Evolutionary conservation across 805 yeast species (phyloP), one percentile per base, ranked within the genome.

Genomic region (Nakazawaea holstii): DNA sequence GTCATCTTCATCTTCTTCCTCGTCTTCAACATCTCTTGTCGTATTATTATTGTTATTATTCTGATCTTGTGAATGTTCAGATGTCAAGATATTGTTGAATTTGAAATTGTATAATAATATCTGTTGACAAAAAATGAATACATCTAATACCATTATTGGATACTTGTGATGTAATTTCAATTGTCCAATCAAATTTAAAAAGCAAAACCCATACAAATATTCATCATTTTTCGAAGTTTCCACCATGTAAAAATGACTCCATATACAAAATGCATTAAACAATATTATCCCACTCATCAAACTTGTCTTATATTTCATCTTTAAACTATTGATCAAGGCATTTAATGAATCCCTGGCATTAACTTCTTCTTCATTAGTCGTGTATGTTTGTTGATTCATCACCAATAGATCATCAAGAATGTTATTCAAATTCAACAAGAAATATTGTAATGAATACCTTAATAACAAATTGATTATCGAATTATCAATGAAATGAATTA

Each of bases 181-280:
- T 42, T 63, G 62, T 7, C 67, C 67, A 10, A 63, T 53, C 24
- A 63, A 45, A 43, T 60, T 56, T 41, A 63, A 52, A 41, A 61
- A 54, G 6, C 56, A 43, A 3, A 59, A 51, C 10, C 52, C 50
- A 44, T 56, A 53, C 2, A 39, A 42, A 43, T 55, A 61, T 32
- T 52, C 54, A n/a, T 30, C 42, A 11, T 35, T 10, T 24, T 32
- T 15, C 11, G 33, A 11, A 11, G n/a, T 13, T 17, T 14, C 20
- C 13, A 29, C 6, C 24, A 17, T 10, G 11, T 15, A 29, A 27
- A n/a, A 9, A 43, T 50, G 54, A 13, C 43, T 51, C 43, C 47
- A 15, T 17, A 52, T 36, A 24, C 39, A 42, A 20, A 52, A 9
- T 24, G 26, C 11, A 28, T 48, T 50, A 15, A 55, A 24, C 17